These are phyloP conservation scores for Zygosaccharomyces gambellarensis DNA, from an alignment of 805 yeast genomes.

Conservation along the genomic window DNA sequence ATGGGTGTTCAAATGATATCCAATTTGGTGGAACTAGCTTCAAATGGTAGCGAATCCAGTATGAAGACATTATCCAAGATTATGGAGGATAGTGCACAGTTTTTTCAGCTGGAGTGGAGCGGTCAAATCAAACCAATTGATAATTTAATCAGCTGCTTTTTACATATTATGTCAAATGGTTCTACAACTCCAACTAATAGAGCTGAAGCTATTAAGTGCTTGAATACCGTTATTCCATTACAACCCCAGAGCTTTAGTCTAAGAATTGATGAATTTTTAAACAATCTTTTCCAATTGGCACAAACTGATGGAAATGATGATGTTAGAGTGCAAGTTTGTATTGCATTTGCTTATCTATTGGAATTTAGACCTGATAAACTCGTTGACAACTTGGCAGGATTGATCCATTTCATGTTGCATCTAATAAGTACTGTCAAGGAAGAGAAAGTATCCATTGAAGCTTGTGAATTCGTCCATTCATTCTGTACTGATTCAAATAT, in stretches of 20 bases:
- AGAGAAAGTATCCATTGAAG: conserved; percentile 81
- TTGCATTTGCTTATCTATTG: conserved; percentile 64
- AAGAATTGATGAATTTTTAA: conserved; percentile 62
- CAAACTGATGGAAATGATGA: conserved; percentile 46
- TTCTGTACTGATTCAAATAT: conserved; percentile 58
- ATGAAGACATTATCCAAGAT: conserved; percentile 78
- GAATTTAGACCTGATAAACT: conserved; percentile 78
- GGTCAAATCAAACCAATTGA: conserved; percentile 57
- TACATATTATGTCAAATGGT: conserved; percentile 45
- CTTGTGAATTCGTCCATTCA: conserved; percentile 83
- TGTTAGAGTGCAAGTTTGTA: conserved; percentile 71
- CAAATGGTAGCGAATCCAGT: conserved; percentile 39
- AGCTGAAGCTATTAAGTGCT: conserved; percentile 60
- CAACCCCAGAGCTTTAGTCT: conserved; percentile 61
- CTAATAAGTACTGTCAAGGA: conserved; percentile 54
- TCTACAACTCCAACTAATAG: conserved; percentile 43
- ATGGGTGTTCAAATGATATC: conserved; percentile 65
- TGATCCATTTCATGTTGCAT: conserved; percentile 76
- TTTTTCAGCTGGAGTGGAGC: conserved; percentile 59
- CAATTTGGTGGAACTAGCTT: conserved; percentile 57
- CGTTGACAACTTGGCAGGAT: conserved; percentile 77
- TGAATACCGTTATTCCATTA: conserved; percentile 69
- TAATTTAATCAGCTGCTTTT: conserved; percentile 59
- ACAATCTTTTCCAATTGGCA: conserved; percentile 65
- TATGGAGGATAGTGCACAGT: conserved; percentile 77